These are phyloP conservation scores for Tilletia setariae DNA, from an alignment of 1,284 basidiomycete species.

Conservation along the genomic window DNA sequence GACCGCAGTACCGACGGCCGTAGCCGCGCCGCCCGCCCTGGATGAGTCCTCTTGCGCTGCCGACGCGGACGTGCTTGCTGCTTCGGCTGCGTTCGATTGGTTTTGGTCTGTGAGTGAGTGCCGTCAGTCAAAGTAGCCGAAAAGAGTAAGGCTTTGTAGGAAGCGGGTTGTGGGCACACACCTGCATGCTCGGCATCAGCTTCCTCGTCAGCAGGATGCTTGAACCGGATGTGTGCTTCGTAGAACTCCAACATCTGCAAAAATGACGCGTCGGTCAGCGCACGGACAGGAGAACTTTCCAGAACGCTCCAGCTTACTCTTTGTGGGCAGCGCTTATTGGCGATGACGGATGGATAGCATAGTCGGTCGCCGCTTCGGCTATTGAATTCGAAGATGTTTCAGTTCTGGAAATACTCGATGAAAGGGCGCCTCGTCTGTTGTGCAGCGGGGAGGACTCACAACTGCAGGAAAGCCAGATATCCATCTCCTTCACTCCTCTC, in stretches of 20 bases:
- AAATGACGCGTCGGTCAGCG: background rate
- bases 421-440: no score
- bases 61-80: no score
- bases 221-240: conserved; percentile 30
- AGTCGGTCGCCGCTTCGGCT: conserved; percentile 21
- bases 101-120: no score
- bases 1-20: no score
- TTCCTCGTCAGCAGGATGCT: conserved; percentile 9
- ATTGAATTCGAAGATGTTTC: background rate
- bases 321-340: conserved; percentile 32
- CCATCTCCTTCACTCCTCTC: conserved; percentile 24
- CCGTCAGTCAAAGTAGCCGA: no score
- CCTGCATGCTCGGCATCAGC: background rate
- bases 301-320: background rate
- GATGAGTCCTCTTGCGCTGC: no score
- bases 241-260: conserved; percentile 33
- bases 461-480: conserved; percentile 27
- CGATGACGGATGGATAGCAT: conserved; percentile 27
- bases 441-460: conserved; percentile 17
- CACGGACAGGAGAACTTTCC: background rate
- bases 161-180: background rate
- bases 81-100: no score
- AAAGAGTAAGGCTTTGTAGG: no score
- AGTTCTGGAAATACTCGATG: conserved; percentile 21
- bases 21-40: no score